Percentiles rank a stretch among this genome's conserved stretches.
Evolutionary conservation across 2,329 filamentous ascomycete species (phyloP).

Genomic region (Penicillium hesseltinei): DNA sequence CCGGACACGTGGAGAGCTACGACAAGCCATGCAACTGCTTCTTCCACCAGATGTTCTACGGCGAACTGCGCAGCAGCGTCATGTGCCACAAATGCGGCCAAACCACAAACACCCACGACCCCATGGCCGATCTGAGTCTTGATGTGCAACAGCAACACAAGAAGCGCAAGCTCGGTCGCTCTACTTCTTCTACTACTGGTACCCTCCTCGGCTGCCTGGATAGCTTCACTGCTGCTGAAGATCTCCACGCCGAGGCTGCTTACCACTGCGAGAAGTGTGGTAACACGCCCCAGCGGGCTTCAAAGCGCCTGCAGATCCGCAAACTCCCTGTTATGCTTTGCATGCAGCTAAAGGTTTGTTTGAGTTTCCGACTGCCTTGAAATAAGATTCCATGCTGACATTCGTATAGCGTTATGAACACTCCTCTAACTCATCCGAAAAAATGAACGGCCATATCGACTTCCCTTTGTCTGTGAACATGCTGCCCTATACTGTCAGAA

Average conservation of each 20-base stretch:
- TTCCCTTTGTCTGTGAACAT: slow-evolving; percentile 88
- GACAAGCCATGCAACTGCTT: slow-evolving; percentile 72
- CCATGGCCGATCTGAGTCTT: slow-evolving; percentile 85
- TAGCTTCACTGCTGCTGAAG: slow-evolving; percentile 82
- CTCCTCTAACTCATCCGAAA: slow-evolving; percentile 70
- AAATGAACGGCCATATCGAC: slow-evolving; percentile 81
- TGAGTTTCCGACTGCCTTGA: neutral
- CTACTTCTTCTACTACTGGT: slow-evolving; percentile 44
- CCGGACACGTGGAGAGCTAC: slow-evolving; percentile 64
- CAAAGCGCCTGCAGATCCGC: slow-evolving; percentile 80
- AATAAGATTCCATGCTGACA: slow-evolving; percentile 2
- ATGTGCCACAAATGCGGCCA: slow-evolving; percentile 87
- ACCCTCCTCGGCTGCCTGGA: slow-evolving; percentile 75
- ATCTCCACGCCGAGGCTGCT: slow-evolving; percentile 64
- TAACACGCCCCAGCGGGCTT: slow-evolving; percentile 69
- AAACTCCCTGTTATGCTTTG: slow-evolving; percentile 83
- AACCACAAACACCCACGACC: slow-evolving; percentile 77
- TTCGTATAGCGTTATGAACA: slow-evolving; percentile 67
- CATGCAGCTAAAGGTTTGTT: slow-evolving; percentile 80
- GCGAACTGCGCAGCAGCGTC: slow-evolving; percentile 84
- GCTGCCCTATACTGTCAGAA: slow-evolving; percentile 78
- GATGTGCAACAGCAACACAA: slow-evolving; percentile 74
- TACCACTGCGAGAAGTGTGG: slow-evolving; percentile 83
- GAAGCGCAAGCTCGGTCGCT: slow-evolving; percentile 45
- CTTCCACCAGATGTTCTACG: slow-evolving; percentile 91